Conservation (phyloP, 768 basidiomycete species). For the Lactifluus volemus region DNA sequence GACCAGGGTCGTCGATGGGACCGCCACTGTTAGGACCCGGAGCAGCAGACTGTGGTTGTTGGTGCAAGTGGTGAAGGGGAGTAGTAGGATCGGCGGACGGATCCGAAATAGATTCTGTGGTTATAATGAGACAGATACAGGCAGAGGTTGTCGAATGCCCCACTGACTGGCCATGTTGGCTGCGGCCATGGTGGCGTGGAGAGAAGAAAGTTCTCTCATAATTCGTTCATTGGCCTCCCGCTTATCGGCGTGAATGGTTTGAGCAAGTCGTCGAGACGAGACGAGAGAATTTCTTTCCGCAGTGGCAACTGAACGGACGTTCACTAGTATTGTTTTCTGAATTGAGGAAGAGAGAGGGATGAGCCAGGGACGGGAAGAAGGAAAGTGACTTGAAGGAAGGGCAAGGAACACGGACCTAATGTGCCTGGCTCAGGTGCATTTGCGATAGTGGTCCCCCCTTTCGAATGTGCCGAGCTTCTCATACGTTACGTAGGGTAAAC, state of each 20-base stretch:
- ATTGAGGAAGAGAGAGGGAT: constrained; percentile 8
- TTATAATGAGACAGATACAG: constrained; percentile 18
- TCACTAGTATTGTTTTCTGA: constrained; percentile 97
- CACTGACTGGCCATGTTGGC: constrained; percentile 34
- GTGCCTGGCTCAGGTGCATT: constrained; percentile 78
- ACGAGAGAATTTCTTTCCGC: constrained; percentile 76
- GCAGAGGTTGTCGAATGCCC: constrained; percentile 21
- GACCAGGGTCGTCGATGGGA: not conserved
- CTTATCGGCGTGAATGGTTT: constrained; percentile 94
- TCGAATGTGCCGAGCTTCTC: too few species aligned
- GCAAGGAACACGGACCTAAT: constrained; percentile 57
- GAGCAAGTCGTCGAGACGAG: constrained; percentile 92
- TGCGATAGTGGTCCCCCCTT: too few species aligned
- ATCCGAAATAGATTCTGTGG: constrained; percentile 12
- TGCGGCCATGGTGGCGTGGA: constrained; percentile 75
- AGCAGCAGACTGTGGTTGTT: constrained; percentile 12
- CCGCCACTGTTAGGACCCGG: not conserved
- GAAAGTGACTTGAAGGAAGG: constrained; percentile 14
- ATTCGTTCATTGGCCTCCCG: constrained; percentile 80
- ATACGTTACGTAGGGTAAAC: too few species aligned
- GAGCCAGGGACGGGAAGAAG: constrained; percentile 18
- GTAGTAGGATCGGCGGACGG: constrained; percentile 15
- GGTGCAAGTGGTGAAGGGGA: not conserved
- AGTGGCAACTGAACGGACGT: constrained; percentile 93
- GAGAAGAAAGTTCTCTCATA: constrained; percentile 82